Conservation (phyloP, 495 filamentous ascomycete species). For the Pyronema domesticum region DNA sequence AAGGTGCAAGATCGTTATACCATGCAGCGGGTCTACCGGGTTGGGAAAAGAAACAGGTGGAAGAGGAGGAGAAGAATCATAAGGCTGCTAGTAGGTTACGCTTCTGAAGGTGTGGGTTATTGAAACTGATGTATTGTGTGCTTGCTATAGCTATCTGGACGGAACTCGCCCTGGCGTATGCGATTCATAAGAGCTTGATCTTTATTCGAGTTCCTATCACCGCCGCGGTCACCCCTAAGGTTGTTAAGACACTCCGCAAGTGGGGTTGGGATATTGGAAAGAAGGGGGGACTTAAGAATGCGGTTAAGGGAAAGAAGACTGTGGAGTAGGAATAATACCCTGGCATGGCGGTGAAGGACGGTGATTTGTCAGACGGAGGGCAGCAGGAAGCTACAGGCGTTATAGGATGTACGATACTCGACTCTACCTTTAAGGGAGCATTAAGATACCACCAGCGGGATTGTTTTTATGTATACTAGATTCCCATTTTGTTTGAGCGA, state of each 20-base stretch:
- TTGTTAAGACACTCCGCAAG: slow-evolving; percentile 63
- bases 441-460: too few species aligned
- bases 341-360: too few species aligned
- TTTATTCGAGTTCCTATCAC: slow-evolving; percentile 83
- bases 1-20: slow-evolving; percentile 22
- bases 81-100: slow-evolving; percentile 36
- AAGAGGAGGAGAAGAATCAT: slow-evolving; percentile 30
- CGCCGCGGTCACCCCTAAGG: slow-evolving; percentile 74
- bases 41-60: slow-evolving; percentile 25
- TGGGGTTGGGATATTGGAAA: slow-evolving; percentile 71
- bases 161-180: slow-evolving; percentile 84
- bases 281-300: slow-evolving; percentile 34
- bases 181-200: slow-evolving; percentile 95
- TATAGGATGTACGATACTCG: too few species aligned
- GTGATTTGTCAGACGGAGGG: too few species aligned
- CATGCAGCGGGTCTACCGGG: slow-evolving; percentile 18
- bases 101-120: slow-evolving; percentile 10
- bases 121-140: slow-evolving; percentile 7
- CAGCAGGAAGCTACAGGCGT: too few species aligned
- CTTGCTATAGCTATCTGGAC: slow-evolving; percentile 50
- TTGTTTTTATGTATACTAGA: too few species aligned
- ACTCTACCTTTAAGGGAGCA: too few species aligned
- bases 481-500: too few species aligned
- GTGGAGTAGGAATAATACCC: too few species aligned
- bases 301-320: background rate